A percentile compares a stretch with the other conserved stretches of the same genome.
Conservation (phyloP, 495 filamentous ascomycete species). For the Polyplosphaeria fusca region DNA sequence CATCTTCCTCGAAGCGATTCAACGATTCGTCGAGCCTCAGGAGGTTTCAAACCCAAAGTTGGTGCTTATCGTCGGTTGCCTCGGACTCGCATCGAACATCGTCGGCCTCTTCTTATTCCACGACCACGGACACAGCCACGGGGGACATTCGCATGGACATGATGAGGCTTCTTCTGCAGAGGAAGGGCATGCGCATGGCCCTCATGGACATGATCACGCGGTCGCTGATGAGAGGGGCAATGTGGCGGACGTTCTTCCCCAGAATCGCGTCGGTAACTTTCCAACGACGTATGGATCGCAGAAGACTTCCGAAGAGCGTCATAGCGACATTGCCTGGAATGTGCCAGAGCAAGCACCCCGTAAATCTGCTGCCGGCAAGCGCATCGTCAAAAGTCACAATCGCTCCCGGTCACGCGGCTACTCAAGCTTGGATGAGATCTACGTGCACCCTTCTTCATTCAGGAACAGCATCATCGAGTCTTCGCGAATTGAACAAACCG, state of each 20-base stretch:
- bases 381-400: conserved; percentile 33
- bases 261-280: conserved; percentile 34
- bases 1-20: conserved; percentile 91
- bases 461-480: conserved; percentile 86
- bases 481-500: conserved; percentile 52
- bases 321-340: conserved; percentile 40
- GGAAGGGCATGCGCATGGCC: conserved; percentile 47
- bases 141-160: conserved; percentile 51
- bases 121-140: conserved; percentile 87
- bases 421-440: conserved; percentile 56
- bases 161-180: conserved; percentile 46
- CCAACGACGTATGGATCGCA: conserved; percentile 7
- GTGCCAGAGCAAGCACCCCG: conserved; percentile 24
- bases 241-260: conserved; percentile 49
- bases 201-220: conserved; percentile 42
- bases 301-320: neutral
- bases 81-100: conserved; percentile 85
- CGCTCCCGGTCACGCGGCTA: conserved; percentile 40
- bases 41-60: conserved; percentile 77
- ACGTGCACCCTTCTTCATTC: conserved; percentile 84
- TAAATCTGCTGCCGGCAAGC: conserved; percentile 11
- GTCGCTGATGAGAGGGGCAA: conserved; percentile 49
- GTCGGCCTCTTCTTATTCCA: conserved; percentile 86
- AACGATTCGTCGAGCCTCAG: conserved; percentile 84
- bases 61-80: conserved; percentile 80